Evolutionary conservation across 768 basidiomycete species (phyloP).

Genomic region (Lenzites betulinus): DNA sequence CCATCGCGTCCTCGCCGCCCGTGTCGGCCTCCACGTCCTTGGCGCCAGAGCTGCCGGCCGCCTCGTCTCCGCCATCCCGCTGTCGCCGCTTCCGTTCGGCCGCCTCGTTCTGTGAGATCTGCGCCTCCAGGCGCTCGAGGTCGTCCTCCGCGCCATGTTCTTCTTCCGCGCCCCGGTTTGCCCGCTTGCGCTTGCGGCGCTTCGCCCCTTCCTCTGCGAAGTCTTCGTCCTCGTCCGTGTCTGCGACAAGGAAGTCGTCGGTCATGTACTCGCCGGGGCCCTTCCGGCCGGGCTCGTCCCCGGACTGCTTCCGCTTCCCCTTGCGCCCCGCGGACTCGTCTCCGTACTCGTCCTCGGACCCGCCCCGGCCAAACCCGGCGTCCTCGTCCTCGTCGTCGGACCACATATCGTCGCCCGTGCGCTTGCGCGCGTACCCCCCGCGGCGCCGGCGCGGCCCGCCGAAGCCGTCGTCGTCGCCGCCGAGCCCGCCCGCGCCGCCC

Average conservation of each 20-base stretch:
- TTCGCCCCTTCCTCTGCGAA: conserved; percentile 16
- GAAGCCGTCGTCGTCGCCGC: conserved; percentile 49
- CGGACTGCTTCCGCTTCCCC: conserved; percentile 40
- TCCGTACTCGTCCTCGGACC: conserved; percentile 48
- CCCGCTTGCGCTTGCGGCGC: conserved; percentile 16
- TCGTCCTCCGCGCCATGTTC: conserved; percentile 54
- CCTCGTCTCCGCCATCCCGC: conserved; percentile 30
- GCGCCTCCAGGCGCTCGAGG: conserved; percentile 71
- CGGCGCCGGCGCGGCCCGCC: conserved; percentile 52
- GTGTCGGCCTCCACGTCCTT: conserved; percentile 33
- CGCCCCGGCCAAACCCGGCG: conserved; percentile 29
- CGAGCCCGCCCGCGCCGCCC: conserved; percentile 38
- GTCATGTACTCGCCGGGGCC: conserved; percentile 74
- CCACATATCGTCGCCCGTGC: conserved; percentile 51
- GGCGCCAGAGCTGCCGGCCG: conserved; percentile 32
- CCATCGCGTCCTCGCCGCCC: conserved; percentile 56
- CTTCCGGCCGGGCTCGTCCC: conserved; percentile 43
- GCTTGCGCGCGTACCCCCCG: conserved; percentile 40
- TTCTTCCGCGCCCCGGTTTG: conserved; percentile 23
- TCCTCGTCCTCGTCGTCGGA: conserved; percentile 70
- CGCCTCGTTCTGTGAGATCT: conserved; percentile 57
- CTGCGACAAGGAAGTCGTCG: conserved; percentile 84
- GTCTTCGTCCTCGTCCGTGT: conserved; percentile 63
- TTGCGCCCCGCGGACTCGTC: conserved; percentile 50
- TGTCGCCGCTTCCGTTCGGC: conserved; percentile 50